A percentile compares a stretch with the other conserved stretches of the same genome.
Conservation (phyloP, 1,284 basidiomycete species). For the Ceratobasidium sp. region DNA sequence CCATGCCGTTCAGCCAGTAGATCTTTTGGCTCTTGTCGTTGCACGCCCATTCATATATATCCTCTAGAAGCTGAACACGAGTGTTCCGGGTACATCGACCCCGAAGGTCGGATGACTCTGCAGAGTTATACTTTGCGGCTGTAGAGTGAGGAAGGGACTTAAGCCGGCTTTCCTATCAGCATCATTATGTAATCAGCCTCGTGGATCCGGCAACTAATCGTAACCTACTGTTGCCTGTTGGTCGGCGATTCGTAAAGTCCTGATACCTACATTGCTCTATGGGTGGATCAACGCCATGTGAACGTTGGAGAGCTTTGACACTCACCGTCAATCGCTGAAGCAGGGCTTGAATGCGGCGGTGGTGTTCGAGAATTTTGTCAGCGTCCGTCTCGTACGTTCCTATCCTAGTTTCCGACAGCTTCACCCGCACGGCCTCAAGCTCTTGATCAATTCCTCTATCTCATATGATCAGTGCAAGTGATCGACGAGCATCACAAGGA, state of each 20-base stretch:
- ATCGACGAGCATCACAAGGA: background rate
- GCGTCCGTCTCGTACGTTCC: background rate
- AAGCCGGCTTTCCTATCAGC: constrained; percentile 10
- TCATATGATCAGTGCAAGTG: background rate
- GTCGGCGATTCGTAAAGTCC: no score
- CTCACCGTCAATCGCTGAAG: background rate
- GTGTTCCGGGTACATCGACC: constrained; percentile 6
- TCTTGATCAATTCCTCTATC: constrained; percentile 6
- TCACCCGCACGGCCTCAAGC: background rate
- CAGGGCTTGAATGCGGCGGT: background rate
- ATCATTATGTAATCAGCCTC: background rate
- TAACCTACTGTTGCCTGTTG: no score
- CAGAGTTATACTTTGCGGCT: constrained; percentile 13
- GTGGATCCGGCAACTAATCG: background rate
- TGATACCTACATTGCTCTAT: no score
- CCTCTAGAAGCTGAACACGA: background rate
- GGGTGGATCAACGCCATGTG: background rate
- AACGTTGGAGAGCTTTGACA: background rate
- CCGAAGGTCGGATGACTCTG: background rate
- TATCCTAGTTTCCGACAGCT: background rate
- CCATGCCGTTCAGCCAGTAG: constrained; percentile 5
- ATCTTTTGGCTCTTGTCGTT: background rate
- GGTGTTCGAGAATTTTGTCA: background rate
- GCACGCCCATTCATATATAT: background rate
- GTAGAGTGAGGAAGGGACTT: background rate